Base-by-base conservation (phyloP, 2,329 filamentous ascomycete genomes). In the Colletotrichum simmondsii region DNA sequence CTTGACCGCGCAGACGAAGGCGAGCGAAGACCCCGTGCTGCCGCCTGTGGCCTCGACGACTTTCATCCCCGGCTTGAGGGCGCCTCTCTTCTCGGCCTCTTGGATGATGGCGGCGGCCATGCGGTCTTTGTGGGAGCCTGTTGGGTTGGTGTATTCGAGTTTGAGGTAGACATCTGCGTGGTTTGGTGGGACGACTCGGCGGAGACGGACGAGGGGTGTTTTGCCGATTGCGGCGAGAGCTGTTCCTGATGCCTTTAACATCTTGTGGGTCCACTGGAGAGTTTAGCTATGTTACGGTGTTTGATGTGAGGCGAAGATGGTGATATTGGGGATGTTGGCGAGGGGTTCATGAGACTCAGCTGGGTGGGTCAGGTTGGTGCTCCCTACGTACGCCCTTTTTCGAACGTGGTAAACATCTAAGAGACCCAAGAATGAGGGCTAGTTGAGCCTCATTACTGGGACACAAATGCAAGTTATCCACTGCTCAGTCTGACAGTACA, bases 1-100 rank as follows among this genome's bases (percentile, higher is more conserved):
- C 52, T 77, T 78, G 22, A 78, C 75, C 1, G 77, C 71, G 35
- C 73, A 75, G 22, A 73, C 63, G 35, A 46, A 75, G 22, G 65
- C 65, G 5, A 75, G 62, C 8, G 70, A 75, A 2, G 66, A 68
- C 7, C 73, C 73, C 11, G 73, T 75, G 53, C 71, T 75, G 30
- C 71, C 70, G 7, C 73, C 71, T 3, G 73, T 75, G 28, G 71
- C 71, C 26, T 75, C 73, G 49, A 75, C 63, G 8, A 71, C 70
- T 1, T 53, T 68, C 37, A 54, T 59, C 14, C 59, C 71, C 2
- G 63, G 59, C 22, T 30, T 66, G 8, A 75, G 62, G n/a, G 37
- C 26, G 2, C 73, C 66, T 32, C 46, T 28, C 1, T 5, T 12
- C 37, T 75, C 73, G 22, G 73, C 73, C 6, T 73, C 46, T 14